These are phyloP conservation scores for Pseudogymnoascus sp. DNA, from an alignment of 2,329 filamentous ascomycete species.

Conservation along the genomic window DNA sequence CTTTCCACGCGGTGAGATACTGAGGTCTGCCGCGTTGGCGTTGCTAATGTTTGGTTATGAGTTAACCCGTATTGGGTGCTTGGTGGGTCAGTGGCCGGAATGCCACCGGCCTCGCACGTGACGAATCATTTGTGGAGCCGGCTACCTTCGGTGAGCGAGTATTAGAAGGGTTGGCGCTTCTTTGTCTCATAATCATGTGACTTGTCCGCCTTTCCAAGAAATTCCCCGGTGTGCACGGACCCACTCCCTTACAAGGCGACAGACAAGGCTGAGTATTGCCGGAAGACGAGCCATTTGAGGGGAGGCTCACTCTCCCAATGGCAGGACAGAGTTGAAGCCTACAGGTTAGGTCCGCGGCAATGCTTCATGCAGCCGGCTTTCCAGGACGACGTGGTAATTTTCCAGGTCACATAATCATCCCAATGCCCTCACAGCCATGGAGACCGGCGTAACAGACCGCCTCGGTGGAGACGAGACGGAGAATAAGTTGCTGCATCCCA, in stretches of 20 bases:
- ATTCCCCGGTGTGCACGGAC: neutral
- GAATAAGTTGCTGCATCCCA: neutral
- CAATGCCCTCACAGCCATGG: neutral
- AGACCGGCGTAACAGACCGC: neutral
- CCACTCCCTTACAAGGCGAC: neutral
- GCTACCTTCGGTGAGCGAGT: neutral
- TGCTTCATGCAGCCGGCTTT: neutral
- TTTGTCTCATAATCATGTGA: neutral
- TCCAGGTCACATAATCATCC: neutral
- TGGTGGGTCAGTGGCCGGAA: slow-evolving; percentile 1
- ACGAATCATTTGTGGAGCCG: neutral
- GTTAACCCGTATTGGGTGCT: neutral
- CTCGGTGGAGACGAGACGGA: neutral
- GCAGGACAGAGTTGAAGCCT: neutral
- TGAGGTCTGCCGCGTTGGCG: neutral
- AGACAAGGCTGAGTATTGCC: neutral
- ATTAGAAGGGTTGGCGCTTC: neutral
- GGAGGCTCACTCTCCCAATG: neutral
- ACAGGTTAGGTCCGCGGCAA: neutral
- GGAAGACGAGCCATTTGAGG: neutral
- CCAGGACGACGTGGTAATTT: neutral
- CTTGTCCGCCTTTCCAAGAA: neutral
- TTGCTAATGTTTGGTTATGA: slow-evolving; percentile 1
- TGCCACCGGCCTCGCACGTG: slow-evolving; percentile 3
- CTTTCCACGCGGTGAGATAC: neutral